Base-by-base conservation (phyloP, 148 eudicot genomes). In the Oxyria digyna region DNA sequence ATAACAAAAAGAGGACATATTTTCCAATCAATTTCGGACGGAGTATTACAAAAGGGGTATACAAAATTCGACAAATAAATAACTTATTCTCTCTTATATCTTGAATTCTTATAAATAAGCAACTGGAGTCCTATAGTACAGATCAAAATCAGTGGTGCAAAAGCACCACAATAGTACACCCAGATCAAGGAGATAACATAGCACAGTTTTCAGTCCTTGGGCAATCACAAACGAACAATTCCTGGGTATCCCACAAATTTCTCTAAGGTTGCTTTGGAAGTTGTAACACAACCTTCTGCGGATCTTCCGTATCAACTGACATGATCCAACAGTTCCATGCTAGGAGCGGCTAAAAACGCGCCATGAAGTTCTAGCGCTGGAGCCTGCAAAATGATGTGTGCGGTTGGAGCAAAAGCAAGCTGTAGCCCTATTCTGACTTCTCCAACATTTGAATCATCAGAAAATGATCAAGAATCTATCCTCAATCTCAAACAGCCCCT, bases 61-160 rank as follows among this genome's bases (percentile, higher is more conserved):
- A n/a, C n/a, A n/a, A n/a, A n/a, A n/a, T n/a, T n/a, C n/a, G n/a
- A n/a, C n/a, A n/a, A n/a, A n/a, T n/a, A n/a, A n/a, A n/a, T n/a
- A n/a, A n/a, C n/a, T n/a, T n/a, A n/a, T 31, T 31, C 63, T 57
- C 37, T 29, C 18, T 35, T 35, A 45, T 45, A 45, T 15, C 49
- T 45, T 45, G 18, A 20, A 15, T 45, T 45, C 49, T 27, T 59
- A 31, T 59, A 29, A 59, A 59, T 59, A 57, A 57, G 20, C 37
- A 59, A 59, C 65, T 59, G 38, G 15, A 27, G 9, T 35, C 21
- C 37, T 59, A 59, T 59, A 18, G 27, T 59, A 59, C 65, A 59
- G 38, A 59, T 59, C 65, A 59, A 29, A 59, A 59, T 59, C 65
- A 59, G 20, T 12, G 65, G 65, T 59, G 65, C 65, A 59, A 59